phyloP scores from a whole-genome alignment of 2,329 filamentous ascomycete species.

The Xylaria sp. region DNA sequence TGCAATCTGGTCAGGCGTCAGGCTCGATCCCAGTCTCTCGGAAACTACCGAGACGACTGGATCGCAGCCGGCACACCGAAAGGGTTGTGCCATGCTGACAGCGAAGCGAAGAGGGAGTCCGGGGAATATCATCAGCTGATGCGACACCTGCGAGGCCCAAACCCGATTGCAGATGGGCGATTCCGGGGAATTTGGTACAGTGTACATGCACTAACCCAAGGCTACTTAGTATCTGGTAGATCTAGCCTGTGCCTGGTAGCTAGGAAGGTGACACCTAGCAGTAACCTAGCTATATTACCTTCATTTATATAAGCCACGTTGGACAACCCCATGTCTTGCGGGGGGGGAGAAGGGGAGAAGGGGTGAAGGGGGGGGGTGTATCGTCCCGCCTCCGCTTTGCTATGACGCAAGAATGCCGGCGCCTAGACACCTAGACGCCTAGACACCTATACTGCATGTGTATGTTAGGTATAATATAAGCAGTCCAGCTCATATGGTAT shows the following conservation, averaged over 20 bases:
- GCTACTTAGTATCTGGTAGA: too few relatives aligned
- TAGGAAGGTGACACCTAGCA: too few relatives aligned
- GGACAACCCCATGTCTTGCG: neutral
- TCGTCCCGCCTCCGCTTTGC: neutral
- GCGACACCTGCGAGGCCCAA: neutral
- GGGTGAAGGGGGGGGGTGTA: constrained; percentile 6
- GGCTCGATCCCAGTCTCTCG: constrained; percentile 2
- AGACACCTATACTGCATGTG: too few relatives aligned
- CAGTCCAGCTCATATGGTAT: too few relatives aligned
- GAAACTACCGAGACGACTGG: constrained; percentile 10
- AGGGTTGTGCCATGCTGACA: neutral
- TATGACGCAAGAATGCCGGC: constrained; percentile 13
- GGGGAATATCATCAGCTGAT: constrained; percentile 4
- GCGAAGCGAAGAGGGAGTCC: constrained; percentile 1
- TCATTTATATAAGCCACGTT: constrained; percentile 1
- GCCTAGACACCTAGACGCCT: too few relatives aligned
- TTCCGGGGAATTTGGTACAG: too few relatives aligned
- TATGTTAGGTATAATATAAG: too few relatives aligned
- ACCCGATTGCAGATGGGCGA: constrained; percentile 8
- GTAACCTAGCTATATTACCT: too few relatives aligned
- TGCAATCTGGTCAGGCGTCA: constrained; percentile 13
- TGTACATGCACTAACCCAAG: too few relatives aligned
- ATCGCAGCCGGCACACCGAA: neutral
- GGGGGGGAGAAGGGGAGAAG: too few relatives aligned
- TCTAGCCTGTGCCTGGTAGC: too few relatives aligned